These are phyloP conservation scores for Gastrolobium villosum DNA, from an alignment of 306 rosid genomes.

Conservation along the genomic window DNA sequence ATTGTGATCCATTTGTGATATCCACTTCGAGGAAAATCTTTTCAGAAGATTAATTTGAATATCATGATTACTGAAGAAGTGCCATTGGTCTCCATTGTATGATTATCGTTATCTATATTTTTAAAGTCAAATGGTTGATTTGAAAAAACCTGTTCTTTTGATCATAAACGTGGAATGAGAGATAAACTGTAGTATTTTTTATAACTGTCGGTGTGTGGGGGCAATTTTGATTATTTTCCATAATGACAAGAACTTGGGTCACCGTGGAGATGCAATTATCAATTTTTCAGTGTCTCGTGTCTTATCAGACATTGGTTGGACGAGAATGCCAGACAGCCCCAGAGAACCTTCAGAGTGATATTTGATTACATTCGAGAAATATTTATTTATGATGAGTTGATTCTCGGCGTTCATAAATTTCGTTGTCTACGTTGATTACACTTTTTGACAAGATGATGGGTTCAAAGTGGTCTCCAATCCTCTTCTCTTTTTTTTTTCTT, in stretches of 20 bases:
- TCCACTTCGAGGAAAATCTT: too few relatives aligned
- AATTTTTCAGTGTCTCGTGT: conserved; percentile 58
- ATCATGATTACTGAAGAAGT: conserved; percentile 35
- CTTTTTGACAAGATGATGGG: conserved; percentile 52
- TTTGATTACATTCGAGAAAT: background rate
- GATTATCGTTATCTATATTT: conserved; percentile 6
- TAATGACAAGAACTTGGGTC: conserved; percentile 31
- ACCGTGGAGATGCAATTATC: conserved; percentile 44
- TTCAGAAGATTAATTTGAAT: background rate
- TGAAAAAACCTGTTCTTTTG: conserved; percentile 7
- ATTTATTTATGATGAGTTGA: conserved; percentile 14
- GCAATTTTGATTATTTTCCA: conserved; percentile 40
- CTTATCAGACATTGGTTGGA: conserved; percentile 52
- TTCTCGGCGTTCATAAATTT: conserved; percentile 7
- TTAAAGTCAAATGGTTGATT: conserved; percentile 36
- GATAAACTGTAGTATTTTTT: background rate
- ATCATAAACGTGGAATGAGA: conserved; percentile 27
- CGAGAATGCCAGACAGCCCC: conserved; percentile 27
- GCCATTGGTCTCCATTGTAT: background rate
- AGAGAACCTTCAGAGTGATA: background rate
- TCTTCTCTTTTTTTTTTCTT: background rate
- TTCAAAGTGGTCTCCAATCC: conserved; percentile 48
- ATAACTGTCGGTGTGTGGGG: conserved; percentile 31
- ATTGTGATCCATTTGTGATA: background rate
- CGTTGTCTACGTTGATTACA: conserved; percentile 44